A percentile compares a stretch with the other conserved stretches of the same genome.
phyloP scores from a whole-genome alignment of 192 early-diverging fungal genomes.

The Chytriomyces hyalinus region DNA sequence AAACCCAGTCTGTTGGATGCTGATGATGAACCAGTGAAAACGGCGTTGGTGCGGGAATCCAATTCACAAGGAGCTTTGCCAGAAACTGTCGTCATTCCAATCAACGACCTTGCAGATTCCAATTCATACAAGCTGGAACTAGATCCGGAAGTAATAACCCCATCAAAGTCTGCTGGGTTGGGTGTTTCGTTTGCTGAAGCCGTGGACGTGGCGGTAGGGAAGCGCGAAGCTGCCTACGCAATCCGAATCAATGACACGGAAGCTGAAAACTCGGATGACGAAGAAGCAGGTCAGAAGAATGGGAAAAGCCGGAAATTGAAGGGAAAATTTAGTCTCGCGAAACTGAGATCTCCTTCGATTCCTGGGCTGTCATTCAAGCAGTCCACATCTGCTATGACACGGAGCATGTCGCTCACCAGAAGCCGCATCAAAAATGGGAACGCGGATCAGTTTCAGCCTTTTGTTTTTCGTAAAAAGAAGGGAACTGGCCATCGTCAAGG shows the following conservation, averaged over 20 bases:
- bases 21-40: neutral
- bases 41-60: neutral
- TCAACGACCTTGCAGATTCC: neutral
- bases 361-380: neutral
- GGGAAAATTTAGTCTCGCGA: conserved; percentile 14
- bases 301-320: neutral
- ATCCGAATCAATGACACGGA: neutral
- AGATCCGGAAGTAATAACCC: neutral
- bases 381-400: neutral
- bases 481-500: neutral
- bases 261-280: neutral
- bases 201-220: neutral
- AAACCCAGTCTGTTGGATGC: neutral
- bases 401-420: neutral
- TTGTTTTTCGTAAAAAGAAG: conserved; percentile 1
- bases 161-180: neutral
- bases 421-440: neutral
- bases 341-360: conserved; percentile 14
- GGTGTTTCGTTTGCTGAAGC: neutral
- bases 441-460: neutral
- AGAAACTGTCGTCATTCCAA: neutral
- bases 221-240: conserved; percentile 3
- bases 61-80: neutral
- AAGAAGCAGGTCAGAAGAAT: neutral
- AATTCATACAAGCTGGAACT: neutral